Conservation (phyloP, 1,284 basidiomycete species). For the Microbotryomycetes sp. region DNA sequence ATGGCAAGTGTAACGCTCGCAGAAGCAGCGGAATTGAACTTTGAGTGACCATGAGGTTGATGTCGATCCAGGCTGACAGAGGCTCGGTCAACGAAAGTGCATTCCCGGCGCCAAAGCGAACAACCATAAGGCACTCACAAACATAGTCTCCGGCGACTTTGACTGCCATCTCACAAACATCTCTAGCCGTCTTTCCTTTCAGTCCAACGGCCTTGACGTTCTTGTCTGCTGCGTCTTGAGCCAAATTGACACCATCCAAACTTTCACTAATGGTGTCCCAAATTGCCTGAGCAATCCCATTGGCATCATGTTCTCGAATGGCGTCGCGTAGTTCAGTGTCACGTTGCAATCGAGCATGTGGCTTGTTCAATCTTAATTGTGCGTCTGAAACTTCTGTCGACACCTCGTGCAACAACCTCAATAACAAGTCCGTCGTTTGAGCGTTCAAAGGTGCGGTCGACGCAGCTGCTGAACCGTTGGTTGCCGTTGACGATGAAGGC, state of each 20-base stretch:
- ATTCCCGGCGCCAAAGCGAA: neutral
- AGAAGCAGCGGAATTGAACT: conserved; percentile 81
- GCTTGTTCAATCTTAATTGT: conserved; percentile 64
- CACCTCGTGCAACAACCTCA: conserved; percentile 82
- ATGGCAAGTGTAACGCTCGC: conserved; percentile 71
- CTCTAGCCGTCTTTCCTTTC: conserved; percentile 57
- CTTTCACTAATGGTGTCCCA: conserved; percentile 74
- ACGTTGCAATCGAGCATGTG: conserved; percentile 60
- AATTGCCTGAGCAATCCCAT: conserved; percentile 77
- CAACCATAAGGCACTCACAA: conserved; percentile 55
- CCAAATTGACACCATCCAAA: conserved; percentile 47
- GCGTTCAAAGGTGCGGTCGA: conserved; percentile 59
- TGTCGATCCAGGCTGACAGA: conserved; percentile 87
- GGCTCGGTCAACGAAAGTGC: neutral
- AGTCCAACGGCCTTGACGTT: conserved; percentile 11
- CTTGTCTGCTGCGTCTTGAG: conserved; percentile 39
- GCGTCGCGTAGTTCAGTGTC: conserved; percentile 80
- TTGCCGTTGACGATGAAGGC: conserved; percentile 44
- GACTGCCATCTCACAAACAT: conserved; percentile 81
- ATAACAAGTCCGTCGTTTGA: conserved; percentile 74
- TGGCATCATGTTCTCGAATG: conserved; percentile 79
- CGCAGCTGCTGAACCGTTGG: too few relatives aligned
- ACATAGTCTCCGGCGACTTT: conserved; percentile 89
- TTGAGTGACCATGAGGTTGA: conserved; percentile 88
- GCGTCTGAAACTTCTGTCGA: conserved; percentile 88